Conservation (phyloP, 169 alveolate species). For the Theileria parva region DNA sequence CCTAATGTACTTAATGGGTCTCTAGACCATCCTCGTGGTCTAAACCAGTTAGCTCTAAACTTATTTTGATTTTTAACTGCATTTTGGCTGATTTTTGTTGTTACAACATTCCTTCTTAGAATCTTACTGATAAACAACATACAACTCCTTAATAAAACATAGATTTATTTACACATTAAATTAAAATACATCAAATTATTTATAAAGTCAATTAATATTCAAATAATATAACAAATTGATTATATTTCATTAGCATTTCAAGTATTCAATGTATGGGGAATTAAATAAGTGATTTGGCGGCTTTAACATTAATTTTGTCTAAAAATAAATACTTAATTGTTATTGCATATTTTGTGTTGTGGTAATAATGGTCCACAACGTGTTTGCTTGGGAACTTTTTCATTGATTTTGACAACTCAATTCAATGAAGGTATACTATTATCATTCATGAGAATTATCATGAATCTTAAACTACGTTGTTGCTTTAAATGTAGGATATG, state of each 20-base stretch:
- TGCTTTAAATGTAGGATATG: not conserved
- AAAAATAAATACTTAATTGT: not conserved
- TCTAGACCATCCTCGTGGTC: not conserved
- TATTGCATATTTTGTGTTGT: not conserved
- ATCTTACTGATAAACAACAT: constrained; percentile 1
- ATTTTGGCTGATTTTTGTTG: not conserved
- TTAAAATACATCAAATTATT: not conserved
- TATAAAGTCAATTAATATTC: no score
- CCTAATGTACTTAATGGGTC: not conserved
- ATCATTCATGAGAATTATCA: not conserved
- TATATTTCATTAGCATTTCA: no score
- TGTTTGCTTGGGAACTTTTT: no score
- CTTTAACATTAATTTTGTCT: not conserved
- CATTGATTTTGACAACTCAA: not conserved
- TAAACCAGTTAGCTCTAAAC: not conserved
- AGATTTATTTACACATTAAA: not conserved
- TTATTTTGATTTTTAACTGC: not conserved
- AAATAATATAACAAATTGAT: no score
- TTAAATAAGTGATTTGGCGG: no score
- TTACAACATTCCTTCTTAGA: not conserved
- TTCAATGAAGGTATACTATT: not conserved
- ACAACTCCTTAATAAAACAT: not conserved
- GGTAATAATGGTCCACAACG: not conserved
- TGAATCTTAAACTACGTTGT: no score
- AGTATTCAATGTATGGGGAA: not conserved